Evolutionary conservation across 176 grass and related monocot species (phyloP), one percentile per base, ranked within the genome.

Genomic region (Calamus simplicifolius): DNA sequence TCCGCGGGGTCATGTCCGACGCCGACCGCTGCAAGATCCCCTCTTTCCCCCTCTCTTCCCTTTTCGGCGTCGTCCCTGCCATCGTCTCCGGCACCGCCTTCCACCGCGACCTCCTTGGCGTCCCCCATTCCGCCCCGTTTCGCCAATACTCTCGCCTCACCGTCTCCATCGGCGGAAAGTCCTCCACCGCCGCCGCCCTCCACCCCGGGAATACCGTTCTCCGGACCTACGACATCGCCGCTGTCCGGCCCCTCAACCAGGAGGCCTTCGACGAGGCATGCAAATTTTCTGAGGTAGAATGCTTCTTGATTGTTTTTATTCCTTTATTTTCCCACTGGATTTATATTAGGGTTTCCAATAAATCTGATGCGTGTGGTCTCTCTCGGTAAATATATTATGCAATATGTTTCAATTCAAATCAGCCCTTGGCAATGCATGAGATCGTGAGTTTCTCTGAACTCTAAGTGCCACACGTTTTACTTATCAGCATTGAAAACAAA

Each of bases 221-320:
- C 19, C 66, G 79, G 48, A 77, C 79, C 1, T 86, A 95, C 51
- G 90, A 95, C 54, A 1, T 95, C 16, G 82, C 86, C 6, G 85
- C 82, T 1, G 76, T 85, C 1, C 72, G 85, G 25, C 85, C 82
- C 3, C 61, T 86, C 48, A 81, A 52, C n/a, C 77, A 89, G 73
- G 74, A 77, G 1, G 79, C 85, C 5, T 83, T 95, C 64, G 85
- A 95, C 18, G 71, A 95, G 61, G 85, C 81, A 27, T 95, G 90
- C 68, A 71, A 63, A 16, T 77, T 52, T 56, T 72, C 80, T 15
- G 56, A 69, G 80, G 73, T 81, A n/a, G 12, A 18, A 25, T 27
- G 5, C 13, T 28, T 23, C 6, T 25, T 50, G 16, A 0, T 28
- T 43, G 7, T 25, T 23, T 69, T 14, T 10, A 51, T 60, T 10